Conservation (phyloP, 2,329 filamentous ascomycete species). For the Beauveria pseudobassiana region DNA sequence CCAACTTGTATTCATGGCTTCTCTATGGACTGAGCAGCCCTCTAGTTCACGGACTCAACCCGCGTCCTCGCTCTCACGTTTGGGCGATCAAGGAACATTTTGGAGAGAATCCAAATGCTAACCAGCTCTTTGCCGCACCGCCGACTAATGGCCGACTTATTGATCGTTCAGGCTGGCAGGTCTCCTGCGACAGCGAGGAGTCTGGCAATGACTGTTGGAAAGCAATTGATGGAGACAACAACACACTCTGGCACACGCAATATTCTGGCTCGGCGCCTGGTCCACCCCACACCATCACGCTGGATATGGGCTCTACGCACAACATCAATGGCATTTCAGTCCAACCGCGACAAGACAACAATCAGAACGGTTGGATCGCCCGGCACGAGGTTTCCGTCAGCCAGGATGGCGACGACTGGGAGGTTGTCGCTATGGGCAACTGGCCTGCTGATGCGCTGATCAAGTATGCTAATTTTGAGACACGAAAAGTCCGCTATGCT, state of each 20-base stretch:
- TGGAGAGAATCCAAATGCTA: conserved; percentile 2
- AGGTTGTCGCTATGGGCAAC: conserved; percentile 20
- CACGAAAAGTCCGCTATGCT: conserved; percentile 22
- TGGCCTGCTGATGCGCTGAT: conserved; percentile 21
- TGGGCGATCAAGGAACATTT: not conserved
- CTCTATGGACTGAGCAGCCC: not conserved
- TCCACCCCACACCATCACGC: conserved; percentile 23
- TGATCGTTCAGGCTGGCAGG: conserved; percentile 17
- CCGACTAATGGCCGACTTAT: not conserved
- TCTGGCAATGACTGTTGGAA: conserved; percentile 21
- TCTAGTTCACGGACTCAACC: not conserved
- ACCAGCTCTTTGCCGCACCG: not conserved
- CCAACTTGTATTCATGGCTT: not conserved
- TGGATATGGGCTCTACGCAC: conserved; percentile 21
- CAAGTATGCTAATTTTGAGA: conserved; percentile 27
- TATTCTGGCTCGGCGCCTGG: not conserved
- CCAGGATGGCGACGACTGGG: conserved; percentile 21
- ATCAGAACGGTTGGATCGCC: conserved; percentile 22
- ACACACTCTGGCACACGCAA: conserved; percentile 22
- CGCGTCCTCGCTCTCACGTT: not conserved
- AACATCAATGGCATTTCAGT: conserved; percentile 24
- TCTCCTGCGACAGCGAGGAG: conserved; percentile 22
- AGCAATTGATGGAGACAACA: conserved; percentile 22
- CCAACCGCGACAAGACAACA: conserved; percentile 21
- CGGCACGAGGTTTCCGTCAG: conserved; percentile 23